Percentiles rank a stretch among this genome's conserved stretches.
phyloP scores from a whole-genome alignment of 2,329 filamentous ascomycete genomes.

The Nemania sp. region DNA sequence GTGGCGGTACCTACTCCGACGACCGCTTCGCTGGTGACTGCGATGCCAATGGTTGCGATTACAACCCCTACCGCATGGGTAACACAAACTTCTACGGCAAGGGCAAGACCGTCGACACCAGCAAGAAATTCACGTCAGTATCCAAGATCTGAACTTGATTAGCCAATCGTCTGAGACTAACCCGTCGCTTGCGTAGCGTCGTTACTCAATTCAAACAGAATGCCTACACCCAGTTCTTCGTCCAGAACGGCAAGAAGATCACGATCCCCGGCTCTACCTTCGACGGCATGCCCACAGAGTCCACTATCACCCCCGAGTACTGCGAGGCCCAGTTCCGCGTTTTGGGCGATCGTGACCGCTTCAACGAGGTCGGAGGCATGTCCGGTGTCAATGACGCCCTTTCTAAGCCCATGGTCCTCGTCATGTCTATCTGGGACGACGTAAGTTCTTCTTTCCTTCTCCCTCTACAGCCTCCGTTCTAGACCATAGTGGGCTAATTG shows the following conservation, averaged over 20 bases:
- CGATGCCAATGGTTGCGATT: conserved; percentile 68
- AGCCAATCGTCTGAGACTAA: neutral
- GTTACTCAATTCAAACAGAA: conserved; percentile 59
- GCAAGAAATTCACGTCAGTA: conserved; percentile 54
- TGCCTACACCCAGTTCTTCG: conserved; percentile 58
- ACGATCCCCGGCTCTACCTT: conserved; percentile 43
- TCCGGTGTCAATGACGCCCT: conserved; percentile 55
- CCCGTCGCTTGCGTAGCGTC: conserved; percentile 41
- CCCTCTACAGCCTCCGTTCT: neutral
- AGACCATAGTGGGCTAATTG: too few species aligned
- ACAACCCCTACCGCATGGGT: conserved; percentile 68
- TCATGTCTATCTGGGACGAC: conserved; percentile 65
- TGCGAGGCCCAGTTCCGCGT: conserved; percentile 56
- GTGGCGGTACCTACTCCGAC: conserved; percentile 52
- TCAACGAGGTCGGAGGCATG: conserved; percentile 57
- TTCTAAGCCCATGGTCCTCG: conserved; percentile 61
- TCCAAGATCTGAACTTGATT: neutral
- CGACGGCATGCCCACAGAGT: conserved; percentile 34
- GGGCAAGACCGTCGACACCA: conserved; percentile 59
- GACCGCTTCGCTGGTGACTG: conserved; percentile 62
- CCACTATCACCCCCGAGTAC: conserved; percentile 55
- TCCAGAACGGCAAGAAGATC: conserved; percentile 59
- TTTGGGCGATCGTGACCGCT: conserved; percentile 57
- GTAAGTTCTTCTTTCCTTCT: conserved; percentile 25
- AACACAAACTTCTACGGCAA: conserved; percentile 63